phyloP scores from a whole-genome alignment of 139 green algal species.

The Medakamo hakoo region DNA sequence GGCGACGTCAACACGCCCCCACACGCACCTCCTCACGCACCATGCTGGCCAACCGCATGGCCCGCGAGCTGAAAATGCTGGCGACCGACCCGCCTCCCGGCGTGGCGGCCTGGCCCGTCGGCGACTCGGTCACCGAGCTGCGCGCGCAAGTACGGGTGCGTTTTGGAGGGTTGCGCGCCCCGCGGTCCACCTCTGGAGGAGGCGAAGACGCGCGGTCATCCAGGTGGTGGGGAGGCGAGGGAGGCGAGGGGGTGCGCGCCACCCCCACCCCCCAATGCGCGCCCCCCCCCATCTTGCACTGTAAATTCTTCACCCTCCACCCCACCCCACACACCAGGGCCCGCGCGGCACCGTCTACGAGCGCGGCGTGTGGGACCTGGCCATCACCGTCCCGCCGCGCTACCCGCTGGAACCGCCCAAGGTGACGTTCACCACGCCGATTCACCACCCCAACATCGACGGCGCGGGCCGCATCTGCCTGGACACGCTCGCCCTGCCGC shows the following conservation, averaged over 20 bases:
- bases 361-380: slow-evolving; percentile 27
- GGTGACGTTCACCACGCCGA: slow-evolving; percentile 34
- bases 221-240: no score
- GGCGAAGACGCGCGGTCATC: no score
- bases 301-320: not conserved
- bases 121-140: slow-evolving; percentile 16
- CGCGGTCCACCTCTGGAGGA: no score
- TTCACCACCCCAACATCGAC: slow-evolving; percentile 50
- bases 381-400: slow-evolving; percentile 24
- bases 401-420: slow-evolving; percentile 49
- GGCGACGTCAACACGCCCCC: not conserved
- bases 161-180: no score
- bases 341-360: slow-evolving; percentile 32
- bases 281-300: no score
- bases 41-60: not conserved
- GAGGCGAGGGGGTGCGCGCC: no score
- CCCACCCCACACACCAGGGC: slow-evolving; percentile 6
- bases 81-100: slow-evolving; percentile 21
- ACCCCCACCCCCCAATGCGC: no score
- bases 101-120: slow-evolving; percentile 16
- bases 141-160: slow-evolving; percentile 14
- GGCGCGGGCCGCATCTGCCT: slow-evolving; percentile 7
- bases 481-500: slow-evolving; percentile 44
- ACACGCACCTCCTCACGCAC: not conserved
- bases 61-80: slow-evolving; percentile 21